Evolutionary conservation across 768 basidiomycete genomes (phyloP), one percentile per base, ranked within the genome.

Genomic region (Tricholoma sp.): DNA sequence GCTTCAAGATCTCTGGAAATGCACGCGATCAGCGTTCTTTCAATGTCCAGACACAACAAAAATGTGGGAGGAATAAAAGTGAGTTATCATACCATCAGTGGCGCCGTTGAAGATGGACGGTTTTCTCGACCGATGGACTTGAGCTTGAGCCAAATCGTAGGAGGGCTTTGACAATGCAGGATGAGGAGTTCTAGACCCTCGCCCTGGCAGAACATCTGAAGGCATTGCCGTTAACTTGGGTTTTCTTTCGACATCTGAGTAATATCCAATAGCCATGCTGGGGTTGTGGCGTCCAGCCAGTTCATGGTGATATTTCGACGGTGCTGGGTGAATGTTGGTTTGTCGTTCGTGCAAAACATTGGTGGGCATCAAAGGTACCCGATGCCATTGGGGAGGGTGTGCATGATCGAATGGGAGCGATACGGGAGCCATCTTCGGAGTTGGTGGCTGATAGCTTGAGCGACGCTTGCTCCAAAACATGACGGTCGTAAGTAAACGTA

Each of bases 401-500:
- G 63, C 56, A 39, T 58, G 61, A 37, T 67, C 67, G n/a, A 66
- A 68, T 35, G 68, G 71, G 47, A 72, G 68, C 46, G 68, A 61
- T 32, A 71, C 58, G 56, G 66, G 69, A 31, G 53, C 47, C 50
- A 73, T 55, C 59, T 67, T 68, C 6, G 74, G 73, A 2, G 73
- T 73, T 59, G 71, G 69, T 21, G 74, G 73, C 39, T 68, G 65
- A 41, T 58, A 57, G 58, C 59, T 61, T 60, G 64, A 46, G 52
- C 64, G 46, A 53, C 58, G 47, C 59, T 65, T 67, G 53, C 59
- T 59, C 66, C 70, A 72, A 63, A 70, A 73, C 74, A 75, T 75
- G 55, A 54, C 55, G 61, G 63, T 63, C 43, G 60, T 52, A 39
- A 62, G 66, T 54, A 18, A 27, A 52, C 50, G 55, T 47, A 52